A percentile compares a stretch with the other conserved stretches of the same genome.
Conservation (phyloP, 208 protist genomes). For the Trypanosoma vivax region DNA sequence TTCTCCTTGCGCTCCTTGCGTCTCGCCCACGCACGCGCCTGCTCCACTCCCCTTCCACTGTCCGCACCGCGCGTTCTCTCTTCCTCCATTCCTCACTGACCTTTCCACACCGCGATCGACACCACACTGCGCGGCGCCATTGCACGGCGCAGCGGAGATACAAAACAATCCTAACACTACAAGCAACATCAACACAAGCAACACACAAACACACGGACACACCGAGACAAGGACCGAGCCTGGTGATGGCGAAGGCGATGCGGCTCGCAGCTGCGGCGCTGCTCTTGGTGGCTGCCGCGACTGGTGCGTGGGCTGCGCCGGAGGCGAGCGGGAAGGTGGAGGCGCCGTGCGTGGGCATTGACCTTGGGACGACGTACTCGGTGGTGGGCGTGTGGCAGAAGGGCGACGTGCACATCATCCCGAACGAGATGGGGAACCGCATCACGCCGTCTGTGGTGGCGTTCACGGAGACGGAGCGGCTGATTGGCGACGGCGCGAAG, state of each 20-base stretch:
- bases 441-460: constrained; percentile 2
- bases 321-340: constrained; percentile 74
- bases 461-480: constrained; percentile 1
- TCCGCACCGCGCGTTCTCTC: too few species aligned
- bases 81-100: too few species aligned
- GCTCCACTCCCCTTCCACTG: too few species aligned
- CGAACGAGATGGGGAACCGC: constrained; percentile 7
- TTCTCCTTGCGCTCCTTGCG: too few species aligned
- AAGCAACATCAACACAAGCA: background rate
- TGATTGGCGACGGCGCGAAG: constrained; percentile 4
- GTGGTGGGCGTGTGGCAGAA: constrained; percentile 5
- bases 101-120: too few species aligned
- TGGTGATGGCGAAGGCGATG: background rate
- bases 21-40: too few species aligned
- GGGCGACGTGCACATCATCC: constrained; percentile 6
- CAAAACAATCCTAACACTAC: constrained; percentile 35
- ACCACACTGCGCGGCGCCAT: background rate
- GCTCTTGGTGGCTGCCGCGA: constrained; percentile 6
- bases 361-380: constrained; percentile 2
- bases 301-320: constrained; percentile 29
- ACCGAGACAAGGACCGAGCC: too few species aligned
- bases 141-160: constrained; percentile 74
- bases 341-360: constrained; percentile 58
- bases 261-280: constrained; percentile 11
- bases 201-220: constrained; percentile 30